A percentile compares a stretch with the other conserved stretches of the same genome.
Conservation (phyloP, 805 yeast genomes). For the Wickerhamiella vanderwaltii region DNA sequence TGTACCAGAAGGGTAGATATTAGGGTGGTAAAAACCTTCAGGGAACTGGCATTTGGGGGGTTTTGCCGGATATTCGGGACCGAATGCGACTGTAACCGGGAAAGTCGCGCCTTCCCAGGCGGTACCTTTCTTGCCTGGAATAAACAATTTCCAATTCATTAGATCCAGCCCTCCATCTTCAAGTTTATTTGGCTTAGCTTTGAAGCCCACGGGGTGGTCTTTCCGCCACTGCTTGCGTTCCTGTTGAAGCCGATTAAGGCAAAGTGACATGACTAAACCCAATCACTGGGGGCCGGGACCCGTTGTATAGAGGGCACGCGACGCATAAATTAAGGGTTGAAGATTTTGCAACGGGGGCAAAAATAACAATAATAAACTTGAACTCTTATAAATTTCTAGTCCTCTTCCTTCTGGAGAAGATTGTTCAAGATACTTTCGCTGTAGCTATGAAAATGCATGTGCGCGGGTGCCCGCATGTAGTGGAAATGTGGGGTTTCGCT, state of each 20-base stretch:
- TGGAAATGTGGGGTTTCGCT: too few species aligned
- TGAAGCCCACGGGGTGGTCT: slow-evolving; percentile 96
- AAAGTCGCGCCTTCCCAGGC: slow-evolving; percentile 84
- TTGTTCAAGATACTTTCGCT: too few species aligned
- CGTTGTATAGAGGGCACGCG: neutral
- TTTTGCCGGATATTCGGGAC: slow-evolving; percentile 85
- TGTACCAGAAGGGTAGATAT: slow-evolving; percentile 95
- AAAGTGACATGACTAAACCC: slow-evolving; percentile 29
- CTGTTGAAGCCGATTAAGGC: slow-evolving; percentile 77
- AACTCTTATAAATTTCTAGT: too few species aligned
- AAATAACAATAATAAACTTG: too few species aligned
- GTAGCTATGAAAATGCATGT: too few species aligned
- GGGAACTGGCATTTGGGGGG: slow-evolving; percentile 93
- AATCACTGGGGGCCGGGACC: neutral
- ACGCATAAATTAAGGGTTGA: neutral
- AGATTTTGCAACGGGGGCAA: neutral
- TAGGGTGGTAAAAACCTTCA: slow-evolving; percentile 87
- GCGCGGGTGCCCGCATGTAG: too few species aligned
- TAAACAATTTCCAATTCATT: slow-evolving; percentile 85
- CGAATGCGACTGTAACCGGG: slow-evolving; percentile 70
- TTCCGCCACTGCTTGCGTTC: slow-evolving; percentile 97
- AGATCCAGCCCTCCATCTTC: slow-evolving; percentile 75
- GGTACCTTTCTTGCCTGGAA: slow-evolving; percentile 84
- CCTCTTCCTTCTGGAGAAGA: too few species aligned
- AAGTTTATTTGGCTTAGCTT: slow-evolving; percentile 76